Evolutionary conservation across 352 stramenopile genomes (phyloP).

Genomic region (Phytophthora constricta): DNA sequence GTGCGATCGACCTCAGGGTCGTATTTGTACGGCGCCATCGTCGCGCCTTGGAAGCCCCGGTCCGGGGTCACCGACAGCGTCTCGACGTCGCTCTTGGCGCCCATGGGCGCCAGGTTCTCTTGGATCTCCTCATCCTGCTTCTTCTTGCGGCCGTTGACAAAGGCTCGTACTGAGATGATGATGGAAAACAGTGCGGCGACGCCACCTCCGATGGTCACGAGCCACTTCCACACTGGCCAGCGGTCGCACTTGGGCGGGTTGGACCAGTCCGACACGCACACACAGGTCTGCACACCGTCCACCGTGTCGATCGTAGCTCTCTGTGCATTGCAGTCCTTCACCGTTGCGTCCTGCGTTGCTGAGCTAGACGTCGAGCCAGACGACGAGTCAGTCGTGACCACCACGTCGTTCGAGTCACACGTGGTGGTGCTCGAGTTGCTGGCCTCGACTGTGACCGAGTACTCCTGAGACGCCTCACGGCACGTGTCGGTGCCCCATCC

Average conservation of each 20-base stretch:
- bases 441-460: constrained; percentile 49
- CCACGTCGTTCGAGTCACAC: constrained; percentile 26
- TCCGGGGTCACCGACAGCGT: constrained; percentile 44
- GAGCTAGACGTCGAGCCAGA: constrained; percentile 31
- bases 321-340: constrained; percentile 58
- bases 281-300: constrained; percentile 46
- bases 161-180: constrained; percentile 56
- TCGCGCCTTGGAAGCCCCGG: constrained; percentile 24
- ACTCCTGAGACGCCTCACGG: constrained; percentile 53
- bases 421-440: constrained; percentile 34
- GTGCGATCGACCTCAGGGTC: constrained; percentile 31
- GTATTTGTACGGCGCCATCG: constrained; percentile 37
- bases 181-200: constrained; percentile 70
- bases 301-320: constrained; percentile 51
- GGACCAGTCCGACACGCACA: constrained; percentile 70
- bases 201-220: constrained; percentile 61
- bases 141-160: constrained; percentile 49
- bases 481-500: constrained; percentile 66
- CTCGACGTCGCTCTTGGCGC: constrained; percentile 41
- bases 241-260: constrained; percentile 57
- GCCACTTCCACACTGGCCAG: constrained; percentile 63
- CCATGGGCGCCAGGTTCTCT: constrained; percentile 22
- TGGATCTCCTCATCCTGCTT: constrained; percentile 29
- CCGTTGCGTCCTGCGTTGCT: constrained; percentile 22
- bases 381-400: constrained; percentile 11